A percentile compares a stretch with the other conserved stretches of the same genome.
Evolutionary conservation across 345 rosid species (phyloP).

Genomic region (Salix udensis): DNA sequence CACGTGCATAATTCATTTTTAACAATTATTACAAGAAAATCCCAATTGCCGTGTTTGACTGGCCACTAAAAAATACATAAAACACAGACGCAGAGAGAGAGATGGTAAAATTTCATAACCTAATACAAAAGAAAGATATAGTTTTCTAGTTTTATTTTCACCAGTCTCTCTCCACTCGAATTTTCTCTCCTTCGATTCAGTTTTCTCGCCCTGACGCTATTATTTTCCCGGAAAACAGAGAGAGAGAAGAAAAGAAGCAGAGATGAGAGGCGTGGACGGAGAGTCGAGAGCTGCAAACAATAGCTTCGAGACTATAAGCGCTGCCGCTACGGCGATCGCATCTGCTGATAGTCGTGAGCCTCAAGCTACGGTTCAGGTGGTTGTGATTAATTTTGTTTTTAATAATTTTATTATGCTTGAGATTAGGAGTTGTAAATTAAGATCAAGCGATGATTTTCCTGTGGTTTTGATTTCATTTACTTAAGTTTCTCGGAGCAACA

Average conservation of each 20-base stretch:
- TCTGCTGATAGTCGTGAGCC: slow-evolving; percentile 64
- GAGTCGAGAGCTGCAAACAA: slow-evolving; percentile 37
- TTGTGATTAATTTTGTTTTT: background rate
- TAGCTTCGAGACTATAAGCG: slow-evolving; percentile 66
- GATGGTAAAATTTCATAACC: background rate
- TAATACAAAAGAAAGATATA: background rate
- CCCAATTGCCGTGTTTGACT: slow-evolving; percentile 65
- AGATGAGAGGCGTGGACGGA: slow-evolving; percentile 47
- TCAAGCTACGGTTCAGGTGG: slow-evolving; percentile 55
- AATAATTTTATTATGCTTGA: background rate
- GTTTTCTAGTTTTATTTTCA: too few species aligned
- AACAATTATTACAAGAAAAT: background rate
- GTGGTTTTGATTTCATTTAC: background rate
- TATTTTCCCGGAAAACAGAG: slow-evolving; percentile 20
- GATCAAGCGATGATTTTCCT: background rate
- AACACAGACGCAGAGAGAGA: background rate
- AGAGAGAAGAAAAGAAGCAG: background rate
- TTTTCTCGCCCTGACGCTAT: slow-evolving; percentile 21
- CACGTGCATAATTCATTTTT: slow-evolving; percentile 12
- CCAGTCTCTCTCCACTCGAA: background rate
- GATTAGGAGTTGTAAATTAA: background rate
- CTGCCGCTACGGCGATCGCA: slow-evolving; percentile 89
- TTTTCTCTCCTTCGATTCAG: background rate
- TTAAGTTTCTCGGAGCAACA: background rate
- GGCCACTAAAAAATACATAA: slow-evolving; percentile 12